Evolutionary conservation across 257 asterid genomes (phyloP), one percentile per base, ranked within the genome.

Genomic region (Striga asiatica): DNA sequence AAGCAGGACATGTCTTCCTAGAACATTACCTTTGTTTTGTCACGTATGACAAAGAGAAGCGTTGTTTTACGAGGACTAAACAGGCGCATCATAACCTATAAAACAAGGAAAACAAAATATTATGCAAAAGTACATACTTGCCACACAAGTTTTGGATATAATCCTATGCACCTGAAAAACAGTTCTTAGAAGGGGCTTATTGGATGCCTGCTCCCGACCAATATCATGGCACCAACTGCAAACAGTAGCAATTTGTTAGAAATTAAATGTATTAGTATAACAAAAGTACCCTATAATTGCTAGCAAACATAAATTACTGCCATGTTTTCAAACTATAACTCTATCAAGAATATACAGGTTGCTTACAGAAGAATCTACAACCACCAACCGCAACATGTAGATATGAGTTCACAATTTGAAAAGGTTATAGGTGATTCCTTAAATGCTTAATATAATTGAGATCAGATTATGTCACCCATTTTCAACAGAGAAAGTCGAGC

Each of bases 191-290:
- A 89, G 96, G 58, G 98, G 95, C 68, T 77, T 85, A 71, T 85
- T 86, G 52, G 89, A 84, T 2, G 94, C 95, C 22, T 86, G 93
- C 74, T 89, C 96, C 49, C 91, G 94, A 32, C 96, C 98, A 63
- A 86, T 86, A 62, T 89, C 95, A 73, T 86, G 93, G 70, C 96
- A 89, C 94, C 96, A 83, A 82, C 96, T 89, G 74, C 34, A 67
- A 23, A 53, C 35, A 37, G 21, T 10, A 35, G 34, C 29, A 28
- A 25, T 18, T 42, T 32, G n/a, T 43, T 18, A n/a, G 37, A 56
- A 6, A 39, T 42, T 56, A 41, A 56, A 13, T 39, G 38, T 22
- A 39, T 17, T 21, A 54, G 41, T n/a, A n/a, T n/a, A n/a, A n/a
- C n/a, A n/a, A n/a, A 39, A 39, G 3, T 8, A 39, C 23, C 35